Conservation (phyloP, 2,329 filamentous ascomycete genomes). For the Trichoderma sp. region DNA sequence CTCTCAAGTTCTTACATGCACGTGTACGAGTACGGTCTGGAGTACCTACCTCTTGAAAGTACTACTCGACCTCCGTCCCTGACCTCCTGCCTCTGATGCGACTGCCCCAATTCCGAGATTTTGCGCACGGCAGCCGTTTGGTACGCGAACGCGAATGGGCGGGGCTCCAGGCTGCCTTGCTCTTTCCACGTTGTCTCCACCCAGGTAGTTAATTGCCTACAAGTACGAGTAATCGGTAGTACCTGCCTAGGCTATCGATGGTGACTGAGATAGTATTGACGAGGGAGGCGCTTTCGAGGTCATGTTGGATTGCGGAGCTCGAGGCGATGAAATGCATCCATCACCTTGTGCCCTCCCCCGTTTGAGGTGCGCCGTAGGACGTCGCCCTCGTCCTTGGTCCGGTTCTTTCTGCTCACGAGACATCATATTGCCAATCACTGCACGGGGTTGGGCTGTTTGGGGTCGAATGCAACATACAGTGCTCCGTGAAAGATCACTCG, state of each 20-base stretch:
- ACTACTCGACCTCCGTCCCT: background rate
- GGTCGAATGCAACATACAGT: background rate
- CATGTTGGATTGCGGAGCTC: conserved; percentile 13
- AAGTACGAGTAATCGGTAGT: too few species aligned
- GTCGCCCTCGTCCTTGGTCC: background rate
- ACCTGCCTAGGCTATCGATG: too few species aligned
- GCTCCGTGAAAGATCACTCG: too few species aligned
- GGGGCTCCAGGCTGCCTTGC: conserved; percentile 1
- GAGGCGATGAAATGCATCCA: conserved; percentile 9
- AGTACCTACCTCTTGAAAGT: too few species aligned
- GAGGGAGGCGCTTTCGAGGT: background rate
- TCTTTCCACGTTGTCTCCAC: conserved; percentile 3
- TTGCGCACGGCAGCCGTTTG: conserved; percentile 20
- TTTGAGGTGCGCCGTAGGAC: conserved; percentile 2
- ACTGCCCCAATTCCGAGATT: conserved; percentile 17
- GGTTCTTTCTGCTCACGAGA: background rate
- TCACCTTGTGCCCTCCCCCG: background rate
- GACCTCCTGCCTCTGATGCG: background rate
- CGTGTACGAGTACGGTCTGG: too few species aligned
- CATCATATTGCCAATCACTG: background rate
- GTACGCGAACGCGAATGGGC: conserved; percentile 22
- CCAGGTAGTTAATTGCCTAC: background rate
- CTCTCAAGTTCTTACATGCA: background rate
- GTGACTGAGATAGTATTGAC: too few species aligned
- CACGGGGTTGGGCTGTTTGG: too few species aligned